phyloP scores from a whole-genome alignment of 78 protist species.

The slime mould (Dictyostelium discoideum) region DNA sequence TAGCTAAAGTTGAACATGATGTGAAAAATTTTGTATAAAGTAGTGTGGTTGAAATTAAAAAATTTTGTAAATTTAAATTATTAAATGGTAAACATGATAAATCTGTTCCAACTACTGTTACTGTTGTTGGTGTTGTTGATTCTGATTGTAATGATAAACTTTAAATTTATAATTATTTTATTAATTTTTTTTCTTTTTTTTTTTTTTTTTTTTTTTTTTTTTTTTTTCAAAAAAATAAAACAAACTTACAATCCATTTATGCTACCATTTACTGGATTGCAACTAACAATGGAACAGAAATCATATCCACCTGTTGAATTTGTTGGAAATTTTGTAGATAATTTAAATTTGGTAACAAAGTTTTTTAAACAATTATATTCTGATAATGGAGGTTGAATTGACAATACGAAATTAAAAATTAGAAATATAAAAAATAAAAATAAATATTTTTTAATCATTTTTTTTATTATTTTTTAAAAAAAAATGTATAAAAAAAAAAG shows the following conservation, averaged over 20 bases:
- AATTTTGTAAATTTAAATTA: not conserved
- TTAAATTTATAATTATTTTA: too few species aligned
- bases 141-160: not conserved
- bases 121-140: not conserved
- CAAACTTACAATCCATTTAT: not conserved
- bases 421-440: not conserved
- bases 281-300: not conserved
- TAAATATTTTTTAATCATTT: not conserved
- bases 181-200: not conserved
- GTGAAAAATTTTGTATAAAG: not conserved
- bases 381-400: not conserved
- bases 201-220: not conserved
- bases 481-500: too few species aligned
- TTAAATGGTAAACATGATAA: not conserved
- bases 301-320: not conserved
- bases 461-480: not conserved
- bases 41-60: not conserved
- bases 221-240: not conserved
- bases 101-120: not conserved
- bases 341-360: not conserved
- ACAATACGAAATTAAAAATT: not conserved
- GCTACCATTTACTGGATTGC: too few species aligned
- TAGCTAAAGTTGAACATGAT: not conserved
- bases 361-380: conserved; percentile 2
- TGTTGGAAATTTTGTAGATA: not conserved